Evolutionary conservation across 768 basidiomycete species (phyloP).

Genomic region (Phylloporus sp.): DNA sequence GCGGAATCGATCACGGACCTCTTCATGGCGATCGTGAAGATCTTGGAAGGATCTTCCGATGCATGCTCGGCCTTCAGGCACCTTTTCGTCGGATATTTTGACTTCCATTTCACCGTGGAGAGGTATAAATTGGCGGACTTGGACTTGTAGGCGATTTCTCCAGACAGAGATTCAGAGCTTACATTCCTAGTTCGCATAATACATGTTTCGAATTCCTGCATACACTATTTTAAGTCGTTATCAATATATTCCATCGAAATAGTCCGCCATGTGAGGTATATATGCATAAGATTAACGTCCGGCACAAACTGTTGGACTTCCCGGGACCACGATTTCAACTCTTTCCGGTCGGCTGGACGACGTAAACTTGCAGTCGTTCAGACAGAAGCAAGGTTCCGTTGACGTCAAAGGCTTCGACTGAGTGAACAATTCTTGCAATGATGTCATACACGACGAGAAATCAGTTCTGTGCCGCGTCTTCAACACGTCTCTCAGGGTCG

Average conservation of each 20-base stretch:
- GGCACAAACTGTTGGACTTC: constrained; percentile 19
- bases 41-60: constrained; percentile 5
- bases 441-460: constrained; percentile 15
- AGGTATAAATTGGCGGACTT: constrained; percentile 20
- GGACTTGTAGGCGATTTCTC: neutral
- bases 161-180: no score
- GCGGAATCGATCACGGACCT: constrained; percentile 17
- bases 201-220: constrained; percentile 4
- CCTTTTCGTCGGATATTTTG: constrained; percentile 8
- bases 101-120: constrained; percentile 15
- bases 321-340: constrained; percentile 17
- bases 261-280: constrained; percentile 9
- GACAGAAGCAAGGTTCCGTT: constrained; percentile 10
- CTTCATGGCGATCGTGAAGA: constrained; percentile 20
- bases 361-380: neutral
- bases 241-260: constrained; percentile 12
- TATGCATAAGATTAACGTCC: constrained; percentile 13
- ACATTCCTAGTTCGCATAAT: no score
- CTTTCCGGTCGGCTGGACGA: constrained; percentile 3
- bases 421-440: constrained; percentile 21
- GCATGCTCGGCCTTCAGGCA: constrained; percentile 1
- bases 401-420: constrained; percentile 8
- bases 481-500: constrained; percentile 11
- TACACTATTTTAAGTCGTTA: constrained; percentile 11
- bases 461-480: constrained; percentile 3